Base-by-base conservation (phyloP, 192 early-diverging fungal species). In the Funneliformis geosporum region DNA sequence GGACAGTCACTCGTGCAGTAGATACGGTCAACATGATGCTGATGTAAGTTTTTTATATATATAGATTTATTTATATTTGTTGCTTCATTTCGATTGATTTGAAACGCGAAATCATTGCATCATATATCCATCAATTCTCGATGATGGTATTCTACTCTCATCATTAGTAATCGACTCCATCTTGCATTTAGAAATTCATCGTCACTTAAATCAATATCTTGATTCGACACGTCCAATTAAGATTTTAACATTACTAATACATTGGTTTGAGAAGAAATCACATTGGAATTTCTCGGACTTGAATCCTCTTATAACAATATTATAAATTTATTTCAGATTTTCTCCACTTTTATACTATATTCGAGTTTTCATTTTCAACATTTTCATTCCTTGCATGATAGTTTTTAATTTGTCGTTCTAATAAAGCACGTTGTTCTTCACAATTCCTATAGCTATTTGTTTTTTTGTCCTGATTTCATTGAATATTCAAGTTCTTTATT, bases 321-420 rank as follows among this genome's bases (percentile, higher is more conserved):
- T 73, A 23, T 14, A 46, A 73, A 47, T 73, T 73, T 73, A 50
- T 66, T 33, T 66, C 64, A 14, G 64, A 66, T 66, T 66, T 27
- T 33, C 16, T 25, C 33, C 25, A 66, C 5, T 66, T 66, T 38
- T 66, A 27, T 38, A 38, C 62, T 18, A 76, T 44, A 8, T 78
- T 65, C 14, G 21, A 11, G 40, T 78, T 78, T 68, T 78, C 76
- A 23, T 67, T 78, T 55, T 66, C 65, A 33, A 78, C 46, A 39
- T 18, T 78, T 50, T 47, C 28, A 16, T 65, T 78, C 11, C 1
- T 28, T 44, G n/a, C 43, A 47, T 23, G 76, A 68, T 28, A 67
- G n/a, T 78, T 44, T 2, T 44, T 33, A 21, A 78, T 55, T 68
- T 78, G 39, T 18, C 65, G 42, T 55, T 78, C 76, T 44, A 78